Conservation (phyloP, 352 stramenopile genomes). For the Elongisporangium senticosum region DNA sequence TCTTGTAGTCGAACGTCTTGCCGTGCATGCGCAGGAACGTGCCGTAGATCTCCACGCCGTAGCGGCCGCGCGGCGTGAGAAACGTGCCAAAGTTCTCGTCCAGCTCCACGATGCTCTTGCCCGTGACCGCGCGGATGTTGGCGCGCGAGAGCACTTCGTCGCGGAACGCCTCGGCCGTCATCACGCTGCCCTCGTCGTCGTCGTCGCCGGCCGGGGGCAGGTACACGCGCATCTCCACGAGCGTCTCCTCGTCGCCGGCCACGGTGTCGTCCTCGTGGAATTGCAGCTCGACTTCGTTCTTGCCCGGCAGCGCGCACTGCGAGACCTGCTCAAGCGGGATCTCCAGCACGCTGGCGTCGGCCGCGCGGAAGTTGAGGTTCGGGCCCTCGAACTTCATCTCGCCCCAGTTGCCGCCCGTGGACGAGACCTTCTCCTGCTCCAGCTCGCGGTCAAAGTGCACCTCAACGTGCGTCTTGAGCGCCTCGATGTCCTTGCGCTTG, state of each 20-base stretch:
- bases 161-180: conserved; percentile 73
- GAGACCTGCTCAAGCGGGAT: conserved; percentile 73
- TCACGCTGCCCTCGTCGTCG: conserved; percentile 39
- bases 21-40: conserved; percentile 97
- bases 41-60: conserved; percentile 97
- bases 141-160: conserved; percentile 81
- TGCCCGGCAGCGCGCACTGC: conserved; percentile 91
- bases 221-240: conserved; percentile 96
- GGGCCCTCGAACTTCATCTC: conserved; percentile 90
- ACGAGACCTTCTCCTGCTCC: conserved; percentile 86
- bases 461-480: conserved; percentile 63
- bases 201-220: conserved; percentile 73
- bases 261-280: conserved; percentile 98
- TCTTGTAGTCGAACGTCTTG: conserved; percentile 99
- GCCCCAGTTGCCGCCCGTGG: conserved; percentile 90
- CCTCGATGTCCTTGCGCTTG: conserved; percentile 56
- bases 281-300: conserved; percentile 99
- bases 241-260: conserved; percentile 89
- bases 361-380: conserved; percentile 77
- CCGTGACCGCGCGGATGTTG: conserved; percentile 90
- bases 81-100: conserved; percentile 97
- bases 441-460: conserved; percentile 86
- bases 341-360: conserved; percentile 66
- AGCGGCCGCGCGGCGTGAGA: conserved; percentile 96
- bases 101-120: conserved; percentile 96